Evolutionary conservation across 2,329 filamentous ascomycete species (phyloP).

Genomic region (Emergomyces orientalis): DNA sequence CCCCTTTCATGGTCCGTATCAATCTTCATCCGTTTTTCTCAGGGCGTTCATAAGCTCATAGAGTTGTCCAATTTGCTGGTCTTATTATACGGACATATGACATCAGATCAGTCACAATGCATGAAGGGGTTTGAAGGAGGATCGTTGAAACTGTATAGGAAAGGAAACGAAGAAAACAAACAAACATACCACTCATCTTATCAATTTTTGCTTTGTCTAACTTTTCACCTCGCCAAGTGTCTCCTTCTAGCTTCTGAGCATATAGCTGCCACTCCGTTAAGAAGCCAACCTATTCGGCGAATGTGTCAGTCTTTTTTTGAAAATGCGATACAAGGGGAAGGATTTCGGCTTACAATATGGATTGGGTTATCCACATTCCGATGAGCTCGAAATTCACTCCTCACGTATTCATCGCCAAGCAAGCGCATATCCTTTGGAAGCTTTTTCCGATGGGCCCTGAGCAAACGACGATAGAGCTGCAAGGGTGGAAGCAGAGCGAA

Average conservation of each 20-base stretch:
- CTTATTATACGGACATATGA: slow-evolving; percentile 37
- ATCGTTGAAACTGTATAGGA: neutral
- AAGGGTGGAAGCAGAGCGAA: slow-evolving; percentile 76
- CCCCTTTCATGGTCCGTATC: neutral
- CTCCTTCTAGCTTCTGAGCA: slow-evolving; percentile 82
- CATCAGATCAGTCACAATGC: slow-evolving; percentile 2
- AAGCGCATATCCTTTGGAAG: slow-evolving; percentile 65
- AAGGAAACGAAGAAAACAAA: neutral
- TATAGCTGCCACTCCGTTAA: slow-evolving; percentile 95
- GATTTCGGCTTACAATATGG: slow-evolving; percentile 62
- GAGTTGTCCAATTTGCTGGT: slow-evolving; percentile 86
- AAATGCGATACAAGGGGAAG: neutral
- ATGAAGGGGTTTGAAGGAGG: neutral
- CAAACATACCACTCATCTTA: slow-evolving; percentile 81
- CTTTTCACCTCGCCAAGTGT: slow-evolving; percentile 73
- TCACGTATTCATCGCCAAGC: slow-evolving; percentile 86
- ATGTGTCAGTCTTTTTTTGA: slow-evolving; percentile 4
- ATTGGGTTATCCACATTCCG: slow-evolving; percentile 76
- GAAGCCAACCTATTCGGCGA: slow-evolving; percentile 66
- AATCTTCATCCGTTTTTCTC: too few relatives aligned
- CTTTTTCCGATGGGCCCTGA: slow-evolving; percentile 75
- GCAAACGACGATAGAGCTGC: slow-evolving; percentile 75
- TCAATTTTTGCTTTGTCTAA: slow-evolving; percentile 75
- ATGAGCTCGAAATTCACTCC: slow-evolving; percentile 83
- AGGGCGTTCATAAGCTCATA: slow-evolving; percentile 92